phyloP scores from a whole-genome alignment of 2,329 filamentous ascomycete genomes.

The Fusarium oxysporum region DNA sequence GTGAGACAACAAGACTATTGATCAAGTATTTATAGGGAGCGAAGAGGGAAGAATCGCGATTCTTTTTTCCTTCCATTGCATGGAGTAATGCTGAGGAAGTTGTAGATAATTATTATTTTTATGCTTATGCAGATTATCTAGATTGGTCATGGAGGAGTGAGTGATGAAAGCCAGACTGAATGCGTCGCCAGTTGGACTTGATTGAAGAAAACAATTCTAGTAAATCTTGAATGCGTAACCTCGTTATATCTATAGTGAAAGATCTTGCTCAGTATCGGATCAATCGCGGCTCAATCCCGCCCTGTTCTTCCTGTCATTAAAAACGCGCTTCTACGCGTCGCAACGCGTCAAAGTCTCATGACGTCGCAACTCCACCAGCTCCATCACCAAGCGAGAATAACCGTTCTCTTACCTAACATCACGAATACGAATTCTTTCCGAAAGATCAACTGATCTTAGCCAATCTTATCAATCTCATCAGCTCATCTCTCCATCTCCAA shows the following conservation, averaged over 20 bases:
- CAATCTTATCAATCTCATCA: background rate
- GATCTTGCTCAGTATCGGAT: too few relatives aligned
- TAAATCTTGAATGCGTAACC: accelerated
- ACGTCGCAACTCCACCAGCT: background rate
- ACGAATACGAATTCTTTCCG: background rate
- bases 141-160: background rate
- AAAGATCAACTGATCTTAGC: background rate
- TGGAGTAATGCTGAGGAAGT: background rate
- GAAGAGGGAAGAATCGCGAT: background rate
- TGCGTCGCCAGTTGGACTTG: too few relatives aligned
- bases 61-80: too few relatives aligned
- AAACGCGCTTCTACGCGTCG: background rate
- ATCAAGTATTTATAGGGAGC: background rate
- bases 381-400: background rate
- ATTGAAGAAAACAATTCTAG: accelerated
- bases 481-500: background rate
- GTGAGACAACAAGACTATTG: background rate
- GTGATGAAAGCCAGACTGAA: accelerated
- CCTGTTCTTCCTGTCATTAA: background rate
- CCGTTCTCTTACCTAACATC: background rate
- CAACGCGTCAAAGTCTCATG: background rate
- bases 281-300: too few relatives aligned
- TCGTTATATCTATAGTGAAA: background rate
- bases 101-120: too few relatives aligned
- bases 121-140: accelerated